A percentile compares a stretch with the other conserved stretches of the same genome.
phyloP scores from a whole-genome alignment of 2,329 filamentous ascomycete genomes.

The Trichoderma sp. region DNA sequence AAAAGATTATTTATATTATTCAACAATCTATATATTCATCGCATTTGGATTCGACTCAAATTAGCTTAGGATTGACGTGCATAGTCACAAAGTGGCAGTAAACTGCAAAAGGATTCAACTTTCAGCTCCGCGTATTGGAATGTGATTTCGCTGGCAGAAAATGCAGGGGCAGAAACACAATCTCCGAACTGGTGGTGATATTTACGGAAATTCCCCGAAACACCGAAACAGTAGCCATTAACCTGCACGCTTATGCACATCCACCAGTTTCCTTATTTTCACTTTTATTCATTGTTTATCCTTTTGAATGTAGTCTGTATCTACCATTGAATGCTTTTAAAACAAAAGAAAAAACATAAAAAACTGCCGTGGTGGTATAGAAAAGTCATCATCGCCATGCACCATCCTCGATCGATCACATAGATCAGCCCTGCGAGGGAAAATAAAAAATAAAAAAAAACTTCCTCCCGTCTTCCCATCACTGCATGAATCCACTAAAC shows the following conservation, averaged over 20 bases:
- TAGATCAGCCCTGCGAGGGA: neutral
- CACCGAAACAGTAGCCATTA: neutral
- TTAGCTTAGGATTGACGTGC: neutral
- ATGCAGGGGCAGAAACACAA: neutral
- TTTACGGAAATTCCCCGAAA: neutral
- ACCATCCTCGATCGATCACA: neutral
- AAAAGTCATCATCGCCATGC: neutral
- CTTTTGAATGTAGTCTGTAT: neutral
- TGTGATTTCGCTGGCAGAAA: neutral
- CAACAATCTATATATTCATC: too few species aligned
- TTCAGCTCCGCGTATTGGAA: neutral
- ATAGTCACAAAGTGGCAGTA: neutral
- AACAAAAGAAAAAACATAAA: neutral
- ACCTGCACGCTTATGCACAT: neutral
- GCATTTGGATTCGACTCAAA: neutral
- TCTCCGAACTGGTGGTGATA: neutral
- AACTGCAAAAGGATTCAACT: neutral
- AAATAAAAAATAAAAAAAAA: neutral
- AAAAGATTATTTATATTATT: too few species aligned
- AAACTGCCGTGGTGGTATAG: neutral
- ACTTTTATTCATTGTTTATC: neutral
- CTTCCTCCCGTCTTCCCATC: neutral
- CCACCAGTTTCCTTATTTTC: neutral
- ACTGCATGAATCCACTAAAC: constrained; percentile 6
- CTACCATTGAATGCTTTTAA: neutral